phyloP scores from a whole-genome alignment of 768 basidiomycete species.

The Leccinum subtestaceum region DNA sequence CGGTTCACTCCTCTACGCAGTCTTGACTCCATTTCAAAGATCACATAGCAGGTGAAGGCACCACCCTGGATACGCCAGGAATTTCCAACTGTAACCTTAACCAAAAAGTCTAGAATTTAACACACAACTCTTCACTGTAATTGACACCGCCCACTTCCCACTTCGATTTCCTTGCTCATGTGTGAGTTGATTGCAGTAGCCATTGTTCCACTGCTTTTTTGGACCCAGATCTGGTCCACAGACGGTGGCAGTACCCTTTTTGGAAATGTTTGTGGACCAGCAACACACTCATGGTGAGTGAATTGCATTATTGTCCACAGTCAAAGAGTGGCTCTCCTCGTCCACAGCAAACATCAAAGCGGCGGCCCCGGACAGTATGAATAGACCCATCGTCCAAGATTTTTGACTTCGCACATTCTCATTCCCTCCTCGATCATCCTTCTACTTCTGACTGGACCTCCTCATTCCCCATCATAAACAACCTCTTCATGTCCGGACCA shows the following conservation, averaged over 20 bases:
- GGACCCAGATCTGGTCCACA: neutral
- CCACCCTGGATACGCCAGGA: neutral
- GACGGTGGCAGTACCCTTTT: neutral
- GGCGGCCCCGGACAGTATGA: constrained; percentile 11
- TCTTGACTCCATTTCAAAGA: no score
- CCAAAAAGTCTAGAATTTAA: neutral
- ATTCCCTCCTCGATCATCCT: no score
- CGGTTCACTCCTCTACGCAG: neutral
- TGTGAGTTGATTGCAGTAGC: neutral
- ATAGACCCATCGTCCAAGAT: neutral
- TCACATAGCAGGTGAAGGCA: neutral
- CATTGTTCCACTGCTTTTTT: constrained; percentile 3
- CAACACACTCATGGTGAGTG: neutral
- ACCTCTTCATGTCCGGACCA: constrained; percentile 1
- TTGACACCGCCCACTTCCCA: neutral
- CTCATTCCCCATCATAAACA: neutral
- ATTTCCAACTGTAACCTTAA: neutral
- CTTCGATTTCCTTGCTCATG: neutral
- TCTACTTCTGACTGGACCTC: neutral
- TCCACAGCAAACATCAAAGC: constrained; percentile 15
- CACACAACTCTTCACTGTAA: no score
- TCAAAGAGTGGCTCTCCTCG: neutral
- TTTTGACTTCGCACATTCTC: neutral
- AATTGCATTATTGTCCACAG: constrained; percentile 13
- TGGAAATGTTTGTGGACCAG: constrained; percentile 2